Base-by-base conservation (phyloP, 2,329 filamentous ascomycete species). In the Fusarium nanum region DNA sequence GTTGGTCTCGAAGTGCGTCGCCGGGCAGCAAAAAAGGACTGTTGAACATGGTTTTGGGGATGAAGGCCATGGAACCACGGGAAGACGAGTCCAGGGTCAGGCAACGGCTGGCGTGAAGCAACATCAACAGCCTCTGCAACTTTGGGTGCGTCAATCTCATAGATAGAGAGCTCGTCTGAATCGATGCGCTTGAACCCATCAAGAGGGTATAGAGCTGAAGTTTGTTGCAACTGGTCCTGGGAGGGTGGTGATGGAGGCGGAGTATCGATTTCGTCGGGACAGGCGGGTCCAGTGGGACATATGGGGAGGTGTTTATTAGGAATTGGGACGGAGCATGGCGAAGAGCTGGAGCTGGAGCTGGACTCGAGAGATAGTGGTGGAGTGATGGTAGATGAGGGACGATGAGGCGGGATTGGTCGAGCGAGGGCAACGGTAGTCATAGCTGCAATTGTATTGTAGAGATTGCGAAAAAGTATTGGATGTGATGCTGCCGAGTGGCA, bases 41-140 rank as follows among this genome's bases (percentile, higher is more conserved):
- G 87, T 76, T 99, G 96, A 56, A 97, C 87, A 65, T 93, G 90
- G 76, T 99, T 99, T 66, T 92, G 89, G 1, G 93, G 91, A 76
- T 98, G 94, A 42, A 98, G 83, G 25, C 96, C 96, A 81, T 99
- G 96, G 25, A 98, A 85, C 96, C 96, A 99, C 4, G 96, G 96
- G 76, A 98, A 99, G 67, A 98, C 93, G 65, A 90, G 86, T n/a
- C 91, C 88, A 0, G 96, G 90, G 59, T 95, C 90, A 9, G 96
- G 95, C 25, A 98, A 84, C 2, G 94, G 91, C 76, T 97, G 93
- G 4, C 89, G 87, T 5, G 95, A 88, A 63, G 89, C 83, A 75
- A 94, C 88, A 70, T 97, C 89, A 34, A 98, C 77, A 2, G 95
- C 93, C 47, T 89, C 85, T 13, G 89, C 88, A 45, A 98, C 85